Evolutionary conservation across 2,329 filamentous ascomycete species (phyloP).

Genomic region (Cladosporium oxysporum): DNA sequence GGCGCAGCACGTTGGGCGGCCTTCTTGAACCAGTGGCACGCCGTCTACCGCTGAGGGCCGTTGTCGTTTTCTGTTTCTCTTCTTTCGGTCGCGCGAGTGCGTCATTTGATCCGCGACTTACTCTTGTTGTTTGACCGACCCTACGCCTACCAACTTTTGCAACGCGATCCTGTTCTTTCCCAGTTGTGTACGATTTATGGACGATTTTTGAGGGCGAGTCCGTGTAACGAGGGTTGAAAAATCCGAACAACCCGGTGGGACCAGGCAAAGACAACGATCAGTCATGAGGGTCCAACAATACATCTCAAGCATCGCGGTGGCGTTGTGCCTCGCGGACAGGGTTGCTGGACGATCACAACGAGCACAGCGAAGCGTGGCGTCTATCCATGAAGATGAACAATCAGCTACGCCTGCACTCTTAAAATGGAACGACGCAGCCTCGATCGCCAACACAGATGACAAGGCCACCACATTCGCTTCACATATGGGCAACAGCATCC

Average conservation of each 20-base stretch:
- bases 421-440: background rate
- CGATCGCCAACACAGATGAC: background rate
- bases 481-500: background rate
- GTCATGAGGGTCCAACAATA: slow-evolving; percentile 11
- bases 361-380: background rate
- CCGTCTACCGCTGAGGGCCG: slow-evolving; percentile 17
- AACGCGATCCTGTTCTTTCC: background rate
- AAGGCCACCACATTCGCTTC: background rate
- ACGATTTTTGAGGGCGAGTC: background rate
- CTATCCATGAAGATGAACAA: background rate
- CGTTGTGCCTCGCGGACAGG: background rate
- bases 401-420: background rate
- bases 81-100: slow-evolving; percentile 8
- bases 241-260: background rate
- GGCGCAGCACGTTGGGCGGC: slow-evolving; percentile 15
- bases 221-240: background rate
- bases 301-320: slow-evolving; percentile 10
- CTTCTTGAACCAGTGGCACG: slow-evolving; percentile 18
- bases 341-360: background rate
- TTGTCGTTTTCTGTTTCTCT: slow-evolving; percentile 17
- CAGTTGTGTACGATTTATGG: slow-evolving; percentile 8
- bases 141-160: background rate
- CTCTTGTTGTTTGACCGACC: background rate
- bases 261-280: background rate
- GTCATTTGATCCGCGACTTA: slow-evolving; percentile 8